phyloP scores from a whole-genome alignment of 106 monocot genomes.

The Cymbidium sinense region DNA sequence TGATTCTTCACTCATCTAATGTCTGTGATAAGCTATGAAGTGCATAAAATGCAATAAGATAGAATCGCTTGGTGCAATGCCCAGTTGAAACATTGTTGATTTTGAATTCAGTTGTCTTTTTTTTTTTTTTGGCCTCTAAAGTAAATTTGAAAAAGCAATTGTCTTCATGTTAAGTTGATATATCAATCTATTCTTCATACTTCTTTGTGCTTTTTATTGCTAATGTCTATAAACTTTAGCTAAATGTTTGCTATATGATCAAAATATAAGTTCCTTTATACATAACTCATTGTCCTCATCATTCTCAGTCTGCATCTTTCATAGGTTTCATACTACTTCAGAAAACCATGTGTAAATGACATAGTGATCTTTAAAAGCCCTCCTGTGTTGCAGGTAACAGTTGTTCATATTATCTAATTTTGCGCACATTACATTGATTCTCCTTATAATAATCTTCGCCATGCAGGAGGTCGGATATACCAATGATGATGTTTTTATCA shows the following conservation, averaged over 20 bases:
- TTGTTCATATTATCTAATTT: not conserved
- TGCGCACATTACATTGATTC: not conserved
- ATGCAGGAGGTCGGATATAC: conserved; percentile 90
- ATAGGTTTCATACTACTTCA: conserved; percentile 97
- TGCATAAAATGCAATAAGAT: not conserved
- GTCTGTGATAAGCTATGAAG: not conserved
- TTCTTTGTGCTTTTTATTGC: not conserved
- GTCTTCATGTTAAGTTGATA: not conserved
- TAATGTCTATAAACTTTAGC: not conserved
- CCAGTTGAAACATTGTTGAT: not conserved
- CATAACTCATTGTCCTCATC: not conserved
- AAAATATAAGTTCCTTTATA: not conserved
- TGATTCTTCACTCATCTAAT: too few species aligned
- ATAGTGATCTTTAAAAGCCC: conserved; percentile 99
- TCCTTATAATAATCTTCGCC: not conserved
- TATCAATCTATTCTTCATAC: not conserved
- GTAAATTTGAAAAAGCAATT: not conserved
- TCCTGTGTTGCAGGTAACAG: conserved; percentile 78
- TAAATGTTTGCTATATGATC: not conserved
- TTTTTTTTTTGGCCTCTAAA: too few species aligned
- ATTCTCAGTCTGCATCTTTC: conserved; percentile 12
- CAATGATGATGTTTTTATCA: conserved; percentile 95
- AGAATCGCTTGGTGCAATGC: not conserved
- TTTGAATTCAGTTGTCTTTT: not conserved
- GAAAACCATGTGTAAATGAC: conserved; percentile 93